These are phyloP conservation scores for Penicillium flavigenum DNA, from an alignment of 495 filamentous ascomycete species.

Conservation along the genomic window DNA sequence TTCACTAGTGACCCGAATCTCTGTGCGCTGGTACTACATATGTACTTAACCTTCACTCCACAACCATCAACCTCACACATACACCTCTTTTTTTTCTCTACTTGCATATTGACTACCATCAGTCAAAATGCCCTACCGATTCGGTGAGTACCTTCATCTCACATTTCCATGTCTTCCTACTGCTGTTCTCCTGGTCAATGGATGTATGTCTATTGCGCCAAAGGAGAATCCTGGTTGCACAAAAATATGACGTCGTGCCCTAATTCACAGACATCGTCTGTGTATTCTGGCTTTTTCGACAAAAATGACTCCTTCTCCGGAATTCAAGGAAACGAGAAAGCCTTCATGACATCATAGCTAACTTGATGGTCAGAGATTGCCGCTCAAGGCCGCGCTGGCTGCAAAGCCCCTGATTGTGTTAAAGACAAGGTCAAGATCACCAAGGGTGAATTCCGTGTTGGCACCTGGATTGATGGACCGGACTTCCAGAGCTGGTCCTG, in stretches of 20 bases:
- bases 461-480: constrained; percentile 59
- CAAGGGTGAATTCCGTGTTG: constrained; percentile 74
- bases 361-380: constrained; percentile 55
- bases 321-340: neutral
- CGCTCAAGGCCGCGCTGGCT: constrained; percentile 61
- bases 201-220: neutral
- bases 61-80: neutral
- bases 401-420: constrained; percentile 68
- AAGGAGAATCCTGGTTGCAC: neutral
- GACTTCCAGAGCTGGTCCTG: constrained; percentile 57
- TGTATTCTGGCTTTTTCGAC: constrained; percentile 1
- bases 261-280: neutral
- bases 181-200: neutral
- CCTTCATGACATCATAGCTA: constrained; percentile 14
- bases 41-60: neutral
- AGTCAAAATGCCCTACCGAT: neutral
- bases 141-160: constrained; percentile 8
- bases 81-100: constrained; percentile 9
- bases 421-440: constrained; percentile 61
- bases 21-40: neutral
- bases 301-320: neutral
- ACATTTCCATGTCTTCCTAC: neutral
- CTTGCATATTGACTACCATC: neutral
- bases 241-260: neutral
- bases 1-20: neutral